Percentiles rank a stretch among this genome's conserved stretches.
Conservation (phyloP, 2,329 filamentous ascomycete genomes). For the Alternaria longipes region DNA sequence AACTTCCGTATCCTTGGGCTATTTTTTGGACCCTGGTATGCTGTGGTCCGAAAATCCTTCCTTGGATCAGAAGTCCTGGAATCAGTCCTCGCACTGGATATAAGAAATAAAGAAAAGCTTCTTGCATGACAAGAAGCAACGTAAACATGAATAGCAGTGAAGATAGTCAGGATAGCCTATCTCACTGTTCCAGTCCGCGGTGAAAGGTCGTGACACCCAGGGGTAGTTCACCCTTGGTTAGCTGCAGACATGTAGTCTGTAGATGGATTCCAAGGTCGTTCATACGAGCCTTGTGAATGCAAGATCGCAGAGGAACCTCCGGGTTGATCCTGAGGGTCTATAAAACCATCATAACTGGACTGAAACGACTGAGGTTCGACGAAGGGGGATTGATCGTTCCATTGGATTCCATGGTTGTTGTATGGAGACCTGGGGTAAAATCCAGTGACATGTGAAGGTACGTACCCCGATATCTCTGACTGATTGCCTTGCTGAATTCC, state of each 20-base stretch:
- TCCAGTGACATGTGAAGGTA: neutral
- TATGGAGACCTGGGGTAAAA: neutral
- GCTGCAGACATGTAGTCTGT: neutral
- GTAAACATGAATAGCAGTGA: neutral
- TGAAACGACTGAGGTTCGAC: neutral
- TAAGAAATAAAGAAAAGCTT: neutral
- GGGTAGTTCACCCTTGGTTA: neutral
- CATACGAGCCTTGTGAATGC: neutral
- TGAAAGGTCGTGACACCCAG: neutral
- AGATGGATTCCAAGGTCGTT: neutral
- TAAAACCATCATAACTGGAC: neutral
- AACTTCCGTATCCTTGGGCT: too few species aligned
- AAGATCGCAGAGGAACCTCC: neutral
- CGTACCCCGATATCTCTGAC: conserved; percentile 6
- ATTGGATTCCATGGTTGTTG: neutral
- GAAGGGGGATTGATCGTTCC: neutral
- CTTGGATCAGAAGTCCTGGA: neutral
- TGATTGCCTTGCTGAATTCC: neutral
- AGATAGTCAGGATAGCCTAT: neutral
- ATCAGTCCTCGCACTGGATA: neutral
- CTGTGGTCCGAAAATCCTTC: neutral
- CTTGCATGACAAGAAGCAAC: conserved; percentile 3
- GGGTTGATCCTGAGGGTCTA: neutral
- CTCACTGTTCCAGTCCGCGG: neutral
- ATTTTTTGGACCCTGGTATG: neutral